Base-by-base conservation (phyloP, 257 asterid species). In the Gynochthodes officinalis region DNA sequence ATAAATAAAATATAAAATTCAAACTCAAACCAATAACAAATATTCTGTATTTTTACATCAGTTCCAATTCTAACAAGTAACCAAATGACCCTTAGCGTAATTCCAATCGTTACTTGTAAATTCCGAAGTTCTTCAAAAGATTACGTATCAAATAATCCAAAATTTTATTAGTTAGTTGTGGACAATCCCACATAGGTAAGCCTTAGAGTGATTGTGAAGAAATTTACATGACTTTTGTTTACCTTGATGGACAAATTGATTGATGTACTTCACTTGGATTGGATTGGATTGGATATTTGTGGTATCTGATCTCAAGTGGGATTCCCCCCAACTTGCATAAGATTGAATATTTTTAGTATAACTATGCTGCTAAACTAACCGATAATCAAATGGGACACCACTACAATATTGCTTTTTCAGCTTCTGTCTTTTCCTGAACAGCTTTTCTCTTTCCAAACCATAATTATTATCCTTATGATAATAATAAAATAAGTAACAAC, bases 321-420 rank as follows among this genome's bases (percentile, higher is more conserved):
- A 59, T 75, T 67, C 49, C 64, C 62, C 33, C 78, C 49, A 49
- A 69, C 66, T 66, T n/a, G n/a, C n/a, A n/a, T n/a, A 19, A 62
- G 48, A 35, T 67, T 46, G 19, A 9, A 39, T 74, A 18, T 33
- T 23, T 55, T 42, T 21, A 59, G 32, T 32, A 15, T 59, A 7
- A 61, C 50, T 54, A 1, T 13, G 50, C 25, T 21, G 18, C 57
- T 50, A 30, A 48, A 64, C 66, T 52, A 13, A 67, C 33, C 28
- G 37, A 74, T 55, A 18, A 67, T 32, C 23, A 67, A 57, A 52
- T 74, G 78, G 73, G 78, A 18, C 48, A 44, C 64, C 78, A 67
- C 78, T 55, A 67, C 23, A 5, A 58, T 25, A 18, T 75, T 43
- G 66, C 48, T 11, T 42, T 32, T 43, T 53, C 4, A 25, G 67